Percentiles rank a stretch among this genome's conserved stretches.
Conservation (phyloP, 306 rosid species). For the Sindora glabra region DNA sequence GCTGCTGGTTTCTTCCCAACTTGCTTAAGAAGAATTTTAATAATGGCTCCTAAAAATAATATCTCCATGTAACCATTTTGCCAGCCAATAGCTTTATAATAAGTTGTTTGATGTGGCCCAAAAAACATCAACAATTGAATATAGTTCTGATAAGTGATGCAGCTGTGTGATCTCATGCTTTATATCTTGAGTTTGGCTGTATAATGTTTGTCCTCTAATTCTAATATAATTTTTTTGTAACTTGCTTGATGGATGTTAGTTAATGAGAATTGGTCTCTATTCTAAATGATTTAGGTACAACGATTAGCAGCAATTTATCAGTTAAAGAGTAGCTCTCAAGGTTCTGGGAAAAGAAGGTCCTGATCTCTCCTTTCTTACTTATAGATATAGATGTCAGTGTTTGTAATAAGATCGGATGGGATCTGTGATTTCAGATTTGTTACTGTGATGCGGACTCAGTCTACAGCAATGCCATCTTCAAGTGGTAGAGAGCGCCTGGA, state of each 20-base stretch:
- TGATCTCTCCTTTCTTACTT: background rate
- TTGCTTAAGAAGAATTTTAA: too few relatives aligned
- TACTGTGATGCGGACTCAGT: constrained; percentile 56
- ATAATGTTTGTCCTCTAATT: background rate
- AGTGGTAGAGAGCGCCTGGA: constrained; percentile 62
- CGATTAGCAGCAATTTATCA: constrained; percentile 71
- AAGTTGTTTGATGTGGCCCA: too few relatives aligned
- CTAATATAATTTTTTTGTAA: background rate
- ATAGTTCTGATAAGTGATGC: too few relatives aligned
- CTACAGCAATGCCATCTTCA: constrained; percentile 76
- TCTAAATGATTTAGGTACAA: constrained; percentile 46
- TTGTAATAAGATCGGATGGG: constrained; percentile 13
- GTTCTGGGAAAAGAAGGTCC: constrained; percentile 72
- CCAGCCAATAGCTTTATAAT: too few relatives aligned
- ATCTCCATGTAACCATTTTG: too few relatives aligned
- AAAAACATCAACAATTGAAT: too few relatives aligned
- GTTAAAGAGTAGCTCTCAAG: constrained; percentile 61
- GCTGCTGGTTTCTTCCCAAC: too few relatives aligned
- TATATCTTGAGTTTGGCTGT: too few relatives aligned
- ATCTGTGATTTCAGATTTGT: constrained; percentile 58
- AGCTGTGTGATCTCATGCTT: too few relatives aligned
- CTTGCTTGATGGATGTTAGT: background rate
- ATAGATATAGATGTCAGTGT: background rate
- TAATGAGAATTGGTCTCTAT: background rate
- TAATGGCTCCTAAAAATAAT: too few relatives aligned